Evolutionary conservation across 768 basidiomycete species (phyloP).

Genomic region (Pilatotrama ljubarskyi): DNA sequence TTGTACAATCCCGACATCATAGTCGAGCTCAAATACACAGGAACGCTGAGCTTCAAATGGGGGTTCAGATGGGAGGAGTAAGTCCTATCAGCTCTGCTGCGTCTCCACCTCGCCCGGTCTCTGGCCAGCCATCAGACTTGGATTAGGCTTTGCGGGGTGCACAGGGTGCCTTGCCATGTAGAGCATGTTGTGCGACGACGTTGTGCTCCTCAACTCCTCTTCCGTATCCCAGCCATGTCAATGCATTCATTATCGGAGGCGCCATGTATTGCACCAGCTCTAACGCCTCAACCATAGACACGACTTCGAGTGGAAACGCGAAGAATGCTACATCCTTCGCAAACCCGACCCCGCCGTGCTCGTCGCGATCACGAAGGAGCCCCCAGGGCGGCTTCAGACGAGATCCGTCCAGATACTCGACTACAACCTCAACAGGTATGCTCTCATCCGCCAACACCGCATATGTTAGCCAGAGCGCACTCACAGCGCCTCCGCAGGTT

Average conservation of each 20-base stretch:
- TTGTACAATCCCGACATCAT: slow-evolving; percentile 70
- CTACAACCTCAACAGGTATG: slow-evolving; percentile 79
- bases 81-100: slow-evolving; percentile 31
- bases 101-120: neutral
- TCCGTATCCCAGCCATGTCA: no score
- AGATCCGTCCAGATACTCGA: slow-evolving; percentile 75
- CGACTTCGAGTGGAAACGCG: slow-evolving; percentile 83
- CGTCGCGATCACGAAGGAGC: slow-evolving; percentile 79
- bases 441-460: neutral
- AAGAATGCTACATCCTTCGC: slow-evolving; percentile 79
- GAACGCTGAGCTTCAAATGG: slow-evolving; percentile 76
- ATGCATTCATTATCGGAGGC: no score
- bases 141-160: no score
- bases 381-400: slow-evolving; percentile 63
- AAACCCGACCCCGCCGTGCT: slow-evolving; percentile 88
- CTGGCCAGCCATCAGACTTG: no score
- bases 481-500: slow-evolving; percentile 48
- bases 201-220: neutral
- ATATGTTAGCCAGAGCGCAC: neutral
- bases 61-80: slow-evolving; percentile 82
- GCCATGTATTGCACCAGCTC: neutral
- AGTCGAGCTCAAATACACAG: slow-evolving; percentile 74
- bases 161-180: neutral
- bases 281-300: slow-evolving; percentile 47
- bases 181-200: neutral